A percentile compares a stretch with the other conserved stretches of the same genome.
Conservation (phyloP, 768 basidiomycete genomes). For the Gymnopilus junonius region DNA sequence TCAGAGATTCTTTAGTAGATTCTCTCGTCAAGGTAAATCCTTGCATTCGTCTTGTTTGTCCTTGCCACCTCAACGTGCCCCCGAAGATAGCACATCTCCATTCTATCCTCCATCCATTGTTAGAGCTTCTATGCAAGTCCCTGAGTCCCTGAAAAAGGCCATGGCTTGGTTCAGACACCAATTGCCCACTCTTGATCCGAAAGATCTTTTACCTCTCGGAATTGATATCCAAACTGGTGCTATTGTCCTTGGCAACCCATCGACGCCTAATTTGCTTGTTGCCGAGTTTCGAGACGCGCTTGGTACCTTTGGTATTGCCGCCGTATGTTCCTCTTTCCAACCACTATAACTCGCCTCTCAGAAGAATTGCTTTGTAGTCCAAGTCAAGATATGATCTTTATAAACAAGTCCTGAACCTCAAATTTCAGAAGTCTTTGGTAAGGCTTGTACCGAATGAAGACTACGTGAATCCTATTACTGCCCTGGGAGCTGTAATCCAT, state of each 20-base stretch:
- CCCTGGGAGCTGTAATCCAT: slow-evolving; percentile 66
- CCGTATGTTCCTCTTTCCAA: slow-evolving; percentile 49
- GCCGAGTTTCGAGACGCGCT: slow-evolving; percentile 78
- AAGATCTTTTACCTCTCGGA: slow-evolving; percentile 86
- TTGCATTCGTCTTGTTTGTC: neutral
- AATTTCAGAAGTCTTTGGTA: slow-evolving; percentile 66
- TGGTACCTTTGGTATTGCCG: slow-evolving; percentile 81
- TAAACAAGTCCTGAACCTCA: slow-evolving; percentile 77
- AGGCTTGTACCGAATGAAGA: slow-evolving; percentile 77
- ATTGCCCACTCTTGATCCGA: slow-evolving; percentile 74
- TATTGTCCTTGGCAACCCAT: slow-evolving; percentile 83
- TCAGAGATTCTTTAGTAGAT: slow-evolving; percentile 42
- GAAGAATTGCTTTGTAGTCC: slow-evolving; percentile 50
- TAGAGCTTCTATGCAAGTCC: slow-evolving; percentile 35
- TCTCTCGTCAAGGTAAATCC: slow-evolving; percentile 43
- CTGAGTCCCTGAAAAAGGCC: slow-evolving; percentile 41
- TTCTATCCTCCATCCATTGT: slow-evolving; percentile 36
- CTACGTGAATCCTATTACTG: slow-evolving; percentile 68
- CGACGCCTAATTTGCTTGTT: slow-evolving; percentile 83
- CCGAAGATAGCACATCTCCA: slow-evolving; percentile 29
- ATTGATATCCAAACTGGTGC: slow-evolving; percentile 80
- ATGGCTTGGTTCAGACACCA: slow-evolving; percentile 60
- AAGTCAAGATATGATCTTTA: slow-evolving; percentile 82
- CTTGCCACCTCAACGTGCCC: neutral
- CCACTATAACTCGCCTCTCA: slow-evolving; percentile 4